Evolutionary conservation across 768 basidiomycete species (phyloP).

Genomic region (Mycena galericulata): DNA sequence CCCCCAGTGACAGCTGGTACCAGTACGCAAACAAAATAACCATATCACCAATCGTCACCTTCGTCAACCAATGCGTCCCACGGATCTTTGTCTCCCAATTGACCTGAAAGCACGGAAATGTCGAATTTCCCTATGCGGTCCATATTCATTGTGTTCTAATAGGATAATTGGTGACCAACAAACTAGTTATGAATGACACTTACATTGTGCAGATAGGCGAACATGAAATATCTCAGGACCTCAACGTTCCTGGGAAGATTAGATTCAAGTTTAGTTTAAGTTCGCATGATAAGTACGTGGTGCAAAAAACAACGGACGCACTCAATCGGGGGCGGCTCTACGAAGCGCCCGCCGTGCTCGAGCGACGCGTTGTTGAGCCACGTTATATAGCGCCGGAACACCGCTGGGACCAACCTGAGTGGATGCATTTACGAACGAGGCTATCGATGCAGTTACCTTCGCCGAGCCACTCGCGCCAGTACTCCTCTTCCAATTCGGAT

Average conservation of each 20-base stretch:
- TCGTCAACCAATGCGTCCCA: constrained; percentile 17
- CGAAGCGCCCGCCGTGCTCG: constrained; percentile 23
- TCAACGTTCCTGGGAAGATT: neutral
- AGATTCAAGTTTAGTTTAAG: no score
- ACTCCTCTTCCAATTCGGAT: neutral
- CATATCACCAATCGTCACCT: constrained; percentile 69
- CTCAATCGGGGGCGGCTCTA: constrained; percentile 22
- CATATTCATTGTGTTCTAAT: constrained; percentile 13
- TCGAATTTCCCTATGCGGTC: neutral
- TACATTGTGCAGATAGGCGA: constrained; percentile 20
- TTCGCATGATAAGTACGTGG: neutral
- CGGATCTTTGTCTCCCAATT: neutral
- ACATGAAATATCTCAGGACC: constrained; percentile 16
- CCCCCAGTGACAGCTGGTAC: no score
- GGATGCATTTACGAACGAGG: neutral
- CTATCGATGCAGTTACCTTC: neutral
- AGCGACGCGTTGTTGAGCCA: constrained; percentile 28
- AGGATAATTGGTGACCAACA: neutral
- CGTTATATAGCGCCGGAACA: constrained; percentile 16
- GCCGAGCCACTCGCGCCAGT: constrained; percentile 21
- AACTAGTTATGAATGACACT: neutral
- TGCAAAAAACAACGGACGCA: neutral
- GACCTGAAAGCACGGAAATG: constrained; percentile 2
- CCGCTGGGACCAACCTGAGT: neutral
- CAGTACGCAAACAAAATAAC: no score